Percentiles rank a stretch among this genome's conserved stretches.
Conservation (phyloP, 2,329 filamentous ascomycete species). For the Amauroascus verrucosus region DNA sequence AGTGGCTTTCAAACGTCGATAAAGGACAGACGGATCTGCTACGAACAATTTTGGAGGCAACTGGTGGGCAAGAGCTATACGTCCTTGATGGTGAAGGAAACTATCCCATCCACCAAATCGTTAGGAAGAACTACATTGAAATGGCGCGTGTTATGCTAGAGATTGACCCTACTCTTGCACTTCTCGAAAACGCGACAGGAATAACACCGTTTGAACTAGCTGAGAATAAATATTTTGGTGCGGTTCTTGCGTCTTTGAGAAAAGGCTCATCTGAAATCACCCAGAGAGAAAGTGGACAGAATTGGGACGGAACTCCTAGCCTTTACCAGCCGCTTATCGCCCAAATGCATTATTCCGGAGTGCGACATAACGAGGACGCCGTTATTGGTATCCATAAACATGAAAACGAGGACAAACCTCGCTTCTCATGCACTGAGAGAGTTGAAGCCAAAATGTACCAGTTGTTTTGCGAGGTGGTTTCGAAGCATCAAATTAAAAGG, state of each 20-base stretch:
- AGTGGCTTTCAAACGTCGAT: slow-evolving; percentile 23
- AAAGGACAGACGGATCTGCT: slow-evolving; percentile 20
- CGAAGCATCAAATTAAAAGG: slow-evolving; percentile 33
- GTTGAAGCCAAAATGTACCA: not conserved
- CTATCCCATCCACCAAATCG: slow-evolving; percentile 32
- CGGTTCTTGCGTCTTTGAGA: not conserved
- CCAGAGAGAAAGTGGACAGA: not conserved
- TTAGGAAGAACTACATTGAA: slow-evolving; percentile 42
- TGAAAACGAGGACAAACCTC: not conserved
- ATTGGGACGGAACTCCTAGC: not conserved
- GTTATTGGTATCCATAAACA: not conserved
- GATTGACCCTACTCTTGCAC: slow-evolving; percentile 49
- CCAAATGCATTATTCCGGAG: not conserved
- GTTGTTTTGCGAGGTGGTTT: not conserved
- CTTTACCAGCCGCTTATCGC: not conserved
- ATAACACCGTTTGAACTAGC: slow-evolving; percentile 51
- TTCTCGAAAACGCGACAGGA: slow-evolving; percentile 66
- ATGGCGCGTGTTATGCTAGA: slow-evolving; percentile 46
- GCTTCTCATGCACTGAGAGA: not conserved
- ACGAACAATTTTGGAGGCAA: slow-evolving; percentile 39
- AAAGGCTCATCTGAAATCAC: not conserved
- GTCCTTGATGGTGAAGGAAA: slow-evolving; percentile 38
- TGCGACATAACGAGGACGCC: not conserved
- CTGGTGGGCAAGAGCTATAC: slow-evolving; percentile 35
- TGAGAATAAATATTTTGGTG: slow-evolving; percentile 4